Percentiles rank a stretch among this genome's conserved stretches.
These are phyloP conservation scores for Elaeis oleifera DNA, from an alignment of 202 grass and related monocot species.

Conservation along the genomic window DNA sequence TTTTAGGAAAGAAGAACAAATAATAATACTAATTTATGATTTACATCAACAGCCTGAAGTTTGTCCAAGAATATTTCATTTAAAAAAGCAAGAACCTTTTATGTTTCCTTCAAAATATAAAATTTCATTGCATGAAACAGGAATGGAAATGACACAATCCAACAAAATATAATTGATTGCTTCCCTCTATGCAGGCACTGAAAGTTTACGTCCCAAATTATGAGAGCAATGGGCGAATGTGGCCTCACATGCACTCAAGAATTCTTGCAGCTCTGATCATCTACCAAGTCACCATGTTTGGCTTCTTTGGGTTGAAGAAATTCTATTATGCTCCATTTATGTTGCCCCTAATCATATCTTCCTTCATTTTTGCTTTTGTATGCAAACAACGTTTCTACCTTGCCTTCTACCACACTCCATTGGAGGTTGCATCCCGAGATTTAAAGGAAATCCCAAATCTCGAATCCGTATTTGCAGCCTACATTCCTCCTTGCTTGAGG, in stretches of 20 bases:
- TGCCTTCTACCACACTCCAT: constrained; percentile 47
- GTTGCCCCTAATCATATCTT: constrained; percentile 31
- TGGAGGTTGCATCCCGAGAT: constrained; percentile 45
- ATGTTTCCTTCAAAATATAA: too few relatives aligned
- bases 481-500: constrained; percentile 61
- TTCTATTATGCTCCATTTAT: constrained; percentile 32
- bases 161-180: not conserved
- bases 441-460: constrained; percentile 63
- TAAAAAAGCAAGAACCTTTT: too few relatives aligned
- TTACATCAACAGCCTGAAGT: too few relatives aligned
- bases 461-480: constrained; percentile 50
- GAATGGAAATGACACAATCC: not conserved
- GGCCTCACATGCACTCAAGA: constrained; percentile 82
- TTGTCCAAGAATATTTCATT: too few relatives aligned
- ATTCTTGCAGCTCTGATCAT: constrained; percentile 57
- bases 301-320: constrained; percentile 31
- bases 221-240: constrained; percentile 86
- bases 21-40: not conserved
- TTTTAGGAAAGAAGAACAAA: constrained; percentile 4
- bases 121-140: not conserved
- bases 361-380: constrained; percentile 47
- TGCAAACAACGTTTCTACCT: constrained; percentile 63
- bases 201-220: constrained; percentile 64
- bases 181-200: constrained; percentile 37
- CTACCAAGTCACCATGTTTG: constrained; percentile 83